Conservation (phyloP, 2,329 filamentous ascomycete genomes). For the Colletotrichum acutatum region DNA sequence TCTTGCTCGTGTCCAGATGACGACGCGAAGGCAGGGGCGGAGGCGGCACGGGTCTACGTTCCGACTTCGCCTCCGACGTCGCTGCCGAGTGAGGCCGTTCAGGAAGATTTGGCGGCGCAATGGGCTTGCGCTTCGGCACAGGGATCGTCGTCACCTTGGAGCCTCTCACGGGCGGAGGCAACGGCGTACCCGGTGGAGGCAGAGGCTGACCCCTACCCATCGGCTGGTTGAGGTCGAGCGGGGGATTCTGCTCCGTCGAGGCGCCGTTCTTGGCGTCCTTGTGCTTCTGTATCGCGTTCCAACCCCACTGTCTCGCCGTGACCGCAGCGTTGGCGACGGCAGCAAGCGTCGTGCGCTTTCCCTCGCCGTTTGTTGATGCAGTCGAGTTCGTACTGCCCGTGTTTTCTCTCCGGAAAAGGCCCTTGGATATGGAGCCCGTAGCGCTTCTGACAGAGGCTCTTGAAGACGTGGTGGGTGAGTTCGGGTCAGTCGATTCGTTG, state of each 20-base stretch:
- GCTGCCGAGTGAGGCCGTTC: slow-evolving; percentile 33
- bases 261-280: slow-evolving; percentile 51
- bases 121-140: slow-evolving; percentile 73
- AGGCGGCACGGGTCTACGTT: slow-evolving; percentile 48
- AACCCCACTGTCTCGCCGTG: slow-evolving; percentile 69
- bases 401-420: slow-evolving; percentile 54
- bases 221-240: slow-evolving; percentile 68
- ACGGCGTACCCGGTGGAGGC: slow-evolving; percentile 81
- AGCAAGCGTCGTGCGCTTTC: slow-evolving; percentile 62
- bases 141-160: slow-evolving; percentile 67
- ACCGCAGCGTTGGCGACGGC: slow-evolving; percentile 66
- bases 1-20: slow-evolving; percentile 48
- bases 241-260: slow-evolving; percentile 35
- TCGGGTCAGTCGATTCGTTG: slow-evolving; percentile 46
- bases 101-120: slow-evolving; percentile 51
- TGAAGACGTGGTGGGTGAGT: slow-evolving; percentile 31
- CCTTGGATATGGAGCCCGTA: slow-evolving; percentile 50
- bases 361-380: slow-evolving; percentile 48
- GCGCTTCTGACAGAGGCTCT: slow-evolving; percentile 54
- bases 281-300: slow-evolving; percentile 65
- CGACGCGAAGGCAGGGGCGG: slow-evolving; percentile 62
- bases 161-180: slow-evolving; percentile 75
- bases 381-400: slow-evolving; percentile 49
- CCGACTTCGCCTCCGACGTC: slow-evolving; percentile 28
- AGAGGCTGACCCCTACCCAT: slow-evolving; percentile 87